Conservation (phyloP, 192 early-diverging fungal genomes). For the Entrophospora sp. region DNA sequence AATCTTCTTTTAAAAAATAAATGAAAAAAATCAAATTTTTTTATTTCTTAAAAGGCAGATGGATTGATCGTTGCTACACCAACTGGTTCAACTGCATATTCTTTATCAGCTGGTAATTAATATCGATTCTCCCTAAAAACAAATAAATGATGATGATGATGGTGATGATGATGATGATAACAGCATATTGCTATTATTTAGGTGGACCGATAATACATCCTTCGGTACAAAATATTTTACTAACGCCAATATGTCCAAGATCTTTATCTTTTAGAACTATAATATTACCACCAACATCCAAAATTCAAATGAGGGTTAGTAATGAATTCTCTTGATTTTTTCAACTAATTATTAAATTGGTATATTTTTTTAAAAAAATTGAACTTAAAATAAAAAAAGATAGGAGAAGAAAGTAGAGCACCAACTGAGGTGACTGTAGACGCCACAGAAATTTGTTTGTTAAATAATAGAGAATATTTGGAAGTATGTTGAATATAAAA, state of each 20-base stretch:
- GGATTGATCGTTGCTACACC: constrained; percentile 76
- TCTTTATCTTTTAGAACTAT: constrained; percentile 79
- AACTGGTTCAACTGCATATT: constrained; percentile 89
- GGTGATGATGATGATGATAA: background rate
- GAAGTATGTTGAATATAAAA: constrained; percentile 47
- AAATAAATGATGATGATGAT: background rate
- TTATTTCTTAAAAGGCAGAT: constrained; percentile 21
- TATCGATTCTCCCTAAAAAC: background rate
- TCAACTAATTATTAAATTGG: background rate
- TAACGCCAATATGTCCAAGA: constrained; percentile 78
- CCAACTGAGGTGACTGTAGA: constrained; percentile 68
- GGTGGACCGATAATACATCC: constrained; percentile 80
- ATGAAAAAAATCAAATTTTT: background rate
- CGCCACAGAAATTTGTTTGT: constrained; percentile 61
- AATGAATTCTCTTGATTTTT: background rate
- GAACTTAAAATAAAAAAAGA: constrained; percentile 26
- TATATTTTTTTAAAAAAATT: background rate
- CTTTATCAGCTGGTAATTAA: constrained; percentile 56
- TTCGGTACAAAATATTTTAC: constrained; percentile 56
- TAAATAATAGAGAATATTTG: constrained; percentile 57
- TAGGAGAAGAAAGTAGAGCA: constrained; percentile 50
- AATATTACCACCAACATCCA: constrained; percentile 61
- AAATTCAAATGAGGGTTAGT: constrained; percentile 51
- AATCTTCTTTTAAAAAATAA: too few relatives aligned
- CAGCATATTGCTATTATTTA: background rate